Conservation (phyloP, 164 flowering plant species). For the Vitis riparia region DNA sequence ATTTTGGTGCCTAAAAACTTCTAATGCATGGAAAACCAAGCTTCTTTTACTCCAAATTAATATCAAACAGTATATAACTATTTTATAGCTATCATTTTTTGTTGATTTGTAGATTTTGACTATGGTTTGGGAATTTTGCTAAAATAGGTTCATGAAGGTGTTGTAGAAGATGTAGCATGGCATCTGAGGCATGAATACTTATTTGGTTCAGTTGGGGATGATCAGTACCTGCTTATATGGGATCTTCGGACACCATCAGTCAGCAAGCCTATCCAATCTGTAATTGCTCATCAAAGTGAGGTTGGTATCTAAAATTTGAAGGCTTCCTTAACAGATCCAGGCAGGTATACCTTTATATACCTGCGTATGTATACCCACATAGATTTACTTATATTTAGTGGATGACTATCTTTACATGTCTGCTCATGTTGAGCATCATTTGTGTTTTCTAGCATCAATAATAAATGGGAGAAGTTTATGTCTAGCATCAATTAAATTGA, state of each 20-base stretch:
- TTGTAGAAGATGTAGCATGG: slow-evolving; percentile 99
- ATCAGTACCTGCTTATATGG: slow-evolving; percentile 86
- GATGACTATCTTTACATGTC: too few relatives aligned
- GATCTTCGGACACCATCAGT: slow-evolving; percentile 69
- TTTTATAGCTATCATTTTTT: not conserved
- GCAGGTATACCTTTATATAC: too few relatives aligned
- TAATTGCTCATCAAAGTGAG: slow-evolving; percentile 97
- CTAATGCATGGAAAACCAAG: not conserved
- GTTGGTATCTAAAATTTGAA: slow-evolving; percentile 29
- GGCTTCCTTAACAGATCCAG: too few relatives aligned
- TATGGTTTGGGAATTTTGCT: slow-evolving; percentile 7
- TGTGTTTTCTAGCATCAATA: too few relatives aligned
- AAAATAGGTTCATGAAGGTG: slow-evolving; percentile 90
- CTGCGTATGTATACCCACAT: too few relatives aligned
- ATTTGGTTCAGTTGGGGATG: slow-evolving; percentile 99
- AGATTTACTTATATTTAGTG: too few relatives aligned
- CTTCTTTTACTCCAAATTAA: not conserved
- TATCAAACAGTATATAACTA: not conserved
- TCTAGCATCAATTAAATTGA: too few relatives aligned
- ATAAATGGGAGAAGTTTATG: too few relatives aligned
- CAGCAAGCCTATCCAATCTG: slow-evolving; percentile 77
- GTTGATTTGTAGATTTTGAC: not conserved
- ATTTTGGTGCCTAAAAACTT: not conserved
- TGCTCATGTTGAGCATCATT: too few relatives aligned
- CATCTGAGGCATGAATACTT: slow-evolving; percentile 89